Percentiles rank a stretch among this genome's conserved stretches.
phyloP scores from a whole-genome alignment of 2,329 filamentous ascomycete species.

The Pseudopyrenochaeta lycopersici region DNA sequence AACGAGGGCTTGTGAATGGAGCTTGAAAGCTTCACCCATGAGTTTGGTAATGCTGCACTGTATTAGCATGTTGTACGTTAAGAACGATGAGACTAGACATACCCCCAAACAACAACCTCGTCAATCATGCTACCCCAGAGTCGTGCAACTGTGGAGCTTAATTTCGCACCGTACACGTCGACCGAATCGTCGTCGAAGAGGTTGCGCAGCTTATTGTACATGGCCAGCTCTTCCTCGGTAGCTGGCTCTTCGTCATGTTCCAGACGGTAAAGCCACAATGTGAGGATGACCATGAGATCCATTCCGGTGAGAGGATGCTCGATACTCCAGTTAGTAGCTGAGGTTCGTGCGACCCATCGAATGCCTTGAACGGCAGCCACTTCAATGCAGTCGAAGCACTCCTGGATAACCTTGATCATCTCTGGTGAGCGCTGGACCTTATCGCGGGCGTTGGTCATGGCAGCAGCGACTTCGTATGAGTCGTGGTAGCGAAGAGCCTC shows the following conservation, averaged over 20 bases:
- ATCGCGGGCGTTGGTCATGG: constrained; percentile 94
- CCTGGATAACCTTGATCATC: constrained; percentile 98
- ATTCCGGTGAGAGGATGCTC: constrained; percentile 96
- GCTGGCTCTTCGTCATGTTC: constrained; percentile 97
- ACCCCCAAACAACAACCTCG: constrained; percentile 99
- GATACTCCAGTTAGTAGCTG: constrained; percentile 98
- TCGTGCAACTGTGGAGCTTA: constrained; percentile 94
- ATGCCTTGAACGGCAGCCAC: constrained; percentile 94
- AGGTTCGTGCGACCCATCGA: constrained; percentile 97
- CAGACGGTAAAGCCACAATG: constrained; percentile 97
- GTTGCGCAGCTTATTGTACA: constrained; percentile 92
- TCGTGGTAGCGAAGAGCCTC: constrained; percentile 97
- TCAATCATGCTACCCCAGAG: constrained; percentile 99
- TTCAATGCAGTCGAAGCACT: constrained; percentile 97
- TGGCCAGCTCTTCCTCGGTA: constrained; percentile 81
- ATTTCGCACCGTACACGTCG: constrained; percentile 79
- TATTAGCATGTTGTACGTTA: constrained; percentile 54
- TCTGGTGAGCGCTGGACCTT: constrained; percentile 94
- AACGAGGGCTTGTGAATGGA: constrained; percentile 92
- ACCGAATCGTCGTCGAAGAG: constrained; percentile 92
- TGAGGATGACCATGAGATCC: constrained; percentile 97
- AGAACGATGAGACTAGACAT: constrained; percentile 59
- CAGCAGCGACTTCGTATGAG: constrained; percentile 93
- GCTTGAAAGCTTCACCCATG: constrained; percentile 97
- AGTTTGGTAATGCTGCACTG: constrained; percentile 80